Percentiles rank a stretch among this genome's conserved stretches.
Conservation (phyloP, 2,329 filamentous ascomycete genomes). For the Coniochaeta sp. region DNA sequence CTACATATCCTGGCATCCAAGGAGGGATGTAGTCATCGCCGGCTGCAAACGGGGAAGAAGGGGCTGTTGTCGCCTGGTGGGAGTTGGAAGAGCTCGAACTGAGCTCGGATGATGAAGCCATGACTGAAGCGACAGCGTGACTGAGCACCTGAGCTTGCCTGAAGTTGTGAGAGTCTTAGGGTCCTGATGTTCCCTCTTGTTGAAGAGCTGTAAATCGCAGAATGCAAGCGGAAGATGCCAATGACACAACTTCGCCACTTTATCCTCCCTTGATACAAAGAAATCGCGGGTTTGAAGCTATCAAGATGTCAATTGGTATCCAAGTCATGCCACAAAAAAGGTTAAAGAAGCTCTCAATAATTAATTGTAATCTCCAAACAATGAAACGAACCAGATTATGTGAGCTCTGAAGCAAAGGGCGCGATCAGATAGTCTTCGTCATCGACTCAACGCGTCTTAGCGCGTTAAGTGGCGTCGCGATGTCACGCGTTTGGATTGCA, state of each 20-base stretch:
- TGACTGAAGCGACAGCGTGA: neutral
- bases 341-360: neutral
- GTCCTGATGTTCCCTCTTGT: neutral
- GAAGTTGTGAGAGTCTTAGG: neutral
- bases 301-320: neutral
- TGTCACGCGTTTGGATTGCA: constrained; percentile 1
- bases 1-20: neutral
- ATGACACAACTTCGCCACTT: neutral
- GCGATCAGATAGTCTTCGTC: neutral
- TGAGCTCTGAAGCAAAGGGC: neutral
- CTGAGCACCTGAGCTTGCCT: neutral
- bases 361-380: neutral
- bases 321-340: neutral
- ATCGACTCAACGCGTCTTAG: neutral
- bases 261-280: neutral
- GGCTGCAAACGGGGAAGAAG: constrained; percentile 26
- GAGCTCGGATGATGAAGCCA: constrained; percentile 19
- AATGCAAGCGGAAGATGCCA: neutral
- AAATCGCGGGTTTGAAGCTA: neutral
- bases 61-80: constrained; percentile 23
- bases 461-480: constrained; percentile 1
- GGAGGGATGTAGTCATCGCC: neutral
- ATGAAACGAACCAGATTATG: neutral
- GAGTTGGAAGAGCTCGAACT: constrained; percentile 22
- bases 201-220: neutral